A percentile compares a stretch with the other conserved stretches of the same genome.
Conservation (phyloP, 2,329 filamentous ascomycete genomes). For the Cladosporium sp. region DNA sequence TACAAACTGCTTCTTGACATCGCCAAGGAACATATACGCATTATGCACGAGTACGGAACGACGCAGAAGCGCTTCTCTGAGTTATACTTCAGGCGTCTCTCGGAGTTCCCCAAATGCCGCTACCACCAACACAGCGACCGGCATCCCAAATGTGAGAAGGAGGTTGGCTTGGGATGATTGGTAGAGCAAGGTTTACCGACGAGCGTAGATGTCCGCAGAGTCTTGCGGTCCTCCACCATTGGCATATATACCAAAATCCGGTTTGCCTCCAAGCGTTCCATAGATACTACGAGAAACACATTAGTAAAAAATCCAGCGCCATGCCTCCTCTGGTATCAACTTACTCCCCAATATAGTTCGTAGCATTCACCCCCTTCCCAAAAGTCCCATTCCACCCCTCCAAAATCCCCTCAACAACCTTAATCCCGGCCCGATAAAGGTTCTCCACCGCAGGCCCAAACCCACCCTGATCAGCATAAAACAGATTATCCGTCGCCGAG, state of each 20-base stretch:
- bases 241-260: not conserved
- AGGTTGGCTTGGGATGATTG: too few species aligned
- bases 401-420: constrained; percentile 66
- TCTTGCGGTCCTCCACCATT: not conserved
- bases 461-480: constrained; percentile 61
- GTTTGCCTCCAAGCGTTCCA: not conserved
- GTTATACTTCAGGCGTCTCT: not conserved
- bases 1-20: not conserved
- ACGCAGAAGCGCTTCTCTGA: not conserved
- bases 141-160: not conserved
- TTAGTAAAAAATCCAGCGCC: not conserved
- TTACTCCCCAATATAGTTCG: constrained; percentile 58
- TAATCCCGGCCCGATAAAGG: constrained; percentile 64
- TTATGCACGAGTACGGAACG: not conserved
- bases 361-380: constrained; percentile 55
- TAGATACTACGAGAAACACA: not conserved
- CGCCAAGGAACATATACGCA: not conserved
- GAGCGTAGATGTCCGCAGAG: not conserved
- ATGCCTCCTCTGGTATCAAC: not conserved
- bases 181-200: not conserved
- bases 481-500: constrained; percentile 60
- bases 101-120: not conserved
- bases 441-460: constrained; percentile 65
- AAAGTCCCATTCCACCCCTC: constrained; percentile 62
- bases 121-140: not conserved